Evolutionary conservation across 169 alveolate genomes (phyloP).

Genomic region (Neospora caninum): DNA sequence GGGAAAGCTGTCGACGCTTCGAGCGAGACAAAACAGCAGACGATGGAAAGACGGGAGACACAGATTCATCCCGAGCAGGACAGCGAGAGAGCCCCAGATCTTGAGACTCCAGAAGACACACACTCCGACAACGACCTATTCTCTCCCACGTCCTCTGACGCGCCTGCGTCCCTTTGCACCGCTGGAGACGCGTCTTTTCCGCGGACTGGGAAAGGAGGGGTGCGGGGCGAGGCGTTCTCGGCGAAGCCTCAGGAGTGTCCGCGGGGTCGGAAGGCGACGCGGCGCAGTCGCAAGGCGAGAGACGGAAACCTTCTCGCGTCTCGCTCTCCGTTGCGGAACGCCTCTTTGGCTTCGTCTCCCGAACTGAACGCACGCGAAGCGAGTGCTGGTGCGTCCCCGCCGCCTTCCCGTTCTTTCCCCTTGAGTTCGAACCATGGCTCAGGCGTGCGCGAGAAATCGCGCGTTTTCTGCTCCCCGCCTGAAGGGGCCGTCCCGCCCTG

Average conservation of each 20-base stretch:
- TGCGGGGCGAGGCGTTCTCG: neutral
- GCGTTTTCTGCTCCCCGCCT: neutral
- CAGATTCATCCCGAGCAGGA: no score
- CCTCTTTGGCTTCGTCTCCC: no score
- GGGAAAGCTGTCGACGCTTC: neutral
- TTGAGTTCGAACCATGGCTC: neutral
- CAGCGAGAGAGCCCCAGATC: no score
- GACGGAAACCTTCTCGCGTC: neutral
- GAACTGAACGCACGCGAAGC: no score
- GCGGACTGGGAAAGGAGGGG: neutral
- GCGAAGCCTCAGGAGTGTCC: no score
- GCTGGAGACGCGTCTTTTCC: neutral
- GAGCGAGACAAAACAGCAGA: neutral
- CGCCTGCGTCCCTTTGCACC: neutral
- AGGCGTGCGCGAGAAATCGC: neutral
- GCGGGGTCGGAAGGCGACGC: neutral
- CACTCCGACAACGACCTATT: neutral
- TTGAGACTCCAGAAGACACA: neutral
- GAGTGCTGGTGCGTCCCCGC: no score
- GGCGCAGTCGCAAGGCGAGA: neutral
- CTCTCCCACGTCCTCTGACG: neutral
- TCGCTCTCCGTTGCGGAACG: neutral
- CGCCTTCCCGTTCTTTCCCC: neutral
- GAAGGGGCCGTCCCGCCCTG: neutral
- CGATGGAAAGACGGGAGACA: neutral